Percentiles rank a stretch among this genome's conserved stretches.
Conservation (phyloP, 768 basidiomycete species). For the Pisolithus marmoratus region DNA sequence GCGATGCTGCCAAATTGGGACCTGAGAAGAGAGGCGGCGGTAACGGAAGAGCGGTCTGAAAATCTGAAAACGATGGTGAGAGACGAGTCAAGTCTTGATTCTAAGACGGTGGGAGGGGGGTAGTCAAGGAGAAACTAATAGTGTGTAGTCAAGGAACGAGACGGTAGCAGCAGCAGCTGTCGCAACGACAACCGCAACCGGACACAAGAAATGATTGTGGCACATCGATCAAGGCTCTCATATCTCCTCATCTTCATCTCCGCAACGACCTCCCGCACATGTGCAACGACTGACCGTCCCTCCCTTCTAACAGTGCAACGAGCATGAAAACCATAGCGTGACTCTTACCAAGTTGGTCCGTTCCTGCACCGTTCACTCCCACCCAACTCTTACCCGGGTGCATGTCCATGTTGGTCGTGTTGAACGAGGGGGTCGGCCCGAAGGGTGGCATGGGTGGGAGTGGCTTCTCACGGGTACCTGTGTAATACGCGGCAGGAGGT, state of each 20-base stretch:
- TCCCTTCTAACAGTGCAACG: background rate
- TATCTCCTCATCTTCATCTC: background rate
- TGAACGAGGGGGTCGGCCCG: conserved; percentile 13
- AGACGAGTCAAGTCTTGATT: conserved; percentile 12
- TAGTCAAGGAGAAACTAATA: conserved; percentile 8
- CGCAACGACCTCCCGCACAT: background rate
- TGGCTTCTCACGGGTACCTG: conserved; percentile 29
- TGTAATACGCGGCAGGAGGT: conserved; percentile 4
- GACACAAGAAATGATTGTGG: conserved; percentile 13
- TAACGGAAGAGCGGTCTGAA: conserved; percentile 25
- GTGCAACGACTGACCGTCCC: background rate
- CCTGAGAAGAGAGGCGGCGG: conserved; percentile 29
- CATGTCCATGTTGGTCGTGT: conserved; percentile 22
- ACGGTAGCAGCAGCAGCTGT: conserved; percentile 2
- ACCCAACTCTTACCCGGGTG: conserved; percentile 25
- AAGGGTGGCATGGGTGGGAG: conserved; percentile 30
- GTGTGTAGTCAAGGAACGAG: too few species aligned
- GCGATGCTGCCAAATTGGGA: conserved; percentile 23
- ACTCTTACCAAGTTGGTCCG: conserved; percentile 17
- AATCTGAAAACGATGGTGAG: conserved; percentile 20
- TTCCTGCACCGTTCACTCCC: conserved; percentile 7
- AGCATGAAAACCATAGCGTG: background rate
- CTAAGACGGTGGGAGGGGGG: conserved; percentile 9
- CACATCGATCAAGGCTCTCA: background rate
- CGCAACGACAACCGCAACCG: conserved; percentile 12